Evolutionary conservation across 2,329 filamentous ascomycete species (phyloP), one percentile per base, ranked within the genome.

Genomic region (Clonostachys byssicola): DNA sequence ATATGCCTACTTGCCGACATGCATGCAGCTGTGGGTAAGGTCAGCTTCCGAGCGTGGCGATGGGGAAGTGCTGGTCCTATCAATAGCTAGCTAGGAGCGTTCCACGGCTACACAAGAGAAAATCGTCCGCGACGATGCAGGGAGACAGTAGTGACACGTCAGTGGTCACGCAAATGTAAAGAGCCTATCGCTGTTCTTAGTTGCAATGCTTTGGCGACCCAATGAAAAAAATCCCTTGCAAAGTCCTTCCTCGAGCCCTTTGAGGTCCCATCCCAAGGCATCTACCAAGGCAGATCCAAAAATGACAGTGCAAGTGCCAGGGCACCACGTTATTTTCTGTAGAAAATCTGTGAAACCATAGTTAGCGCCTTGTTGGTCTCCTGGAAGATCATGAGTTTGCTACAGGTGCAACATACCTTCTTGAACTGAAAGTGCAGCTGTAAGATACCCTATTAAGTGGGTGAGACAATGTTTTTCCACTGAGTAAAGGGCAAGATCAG

Each of bases 341-440:
- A 81, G 56, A 78, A 81, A 54, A 81, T 74, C 77, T 77, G 56
- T 47, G 56, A 38, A 53, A 45, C 52, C 47, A 39, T 47, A 33
- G 53, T 66, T 47, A 61, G 62, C 51, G 40, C 42, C 34, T 20
- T 39, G 40, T 45, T 33, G 46, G 40, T 44, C 34, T 48, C 18
- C 33, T 18, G 23, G 17, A 10, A 33, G 36, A 23, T 35, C 14
- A 34, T 46, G 17, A 34, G 33, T 36, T 17, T 43, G 20, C 20
- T 16, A 39, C 36, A 47, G 44, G 40, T 40, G 45, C 47, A 47
- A 56, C 68, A 61, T 68, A 95, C 91, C 83, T 96, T 95, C 69
- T 97, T 99, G 77, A 97, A 96, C 67, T 96, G 92, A 66, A 99
- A 99, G 65, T 97, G 92, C 49, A 99, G 80, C 70, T 96, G 92